Conservation (phyloP, 2,329 filamentous ascomycete species). For the Akanthomyces muscarius region DNA sequence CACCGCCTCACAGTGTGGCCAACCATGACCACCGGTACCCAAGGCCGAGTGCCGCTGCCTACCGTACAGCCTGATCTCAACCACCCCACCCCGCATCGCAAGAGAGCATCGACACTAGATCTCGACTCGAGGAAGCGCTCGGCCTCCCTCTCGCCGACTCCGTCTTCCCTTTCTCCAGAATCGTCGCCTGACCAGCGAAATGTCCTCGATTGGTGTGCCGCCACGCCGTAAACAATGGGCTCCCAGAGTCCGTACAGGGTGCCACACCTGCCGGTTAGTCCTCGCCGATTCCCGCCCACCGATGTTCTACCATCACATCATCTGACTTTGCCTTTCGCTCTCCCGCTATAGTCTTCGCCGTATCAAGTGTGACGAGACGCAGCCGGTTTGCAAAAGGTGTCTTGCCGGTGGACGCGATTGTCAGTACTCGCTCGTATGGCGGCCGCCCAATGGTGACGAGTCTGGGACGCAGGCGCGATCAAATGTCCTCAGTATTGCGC, state of each 20-base stretch:
- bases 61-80: no score
- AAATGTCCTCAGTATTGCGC: background rate
- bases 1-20: no score
- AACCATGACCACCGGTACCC: no score
- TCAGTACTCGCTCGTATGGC: background rate
- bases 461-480: no score
- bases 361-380: background rate
- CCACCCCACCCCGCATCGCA: no score
- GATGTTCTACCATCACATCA: no score
- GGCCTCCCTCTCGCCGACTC: no score
- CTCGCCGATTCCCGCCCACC: no score
- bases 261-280: background rate
- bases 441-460: background rate
- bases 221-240: background rate
- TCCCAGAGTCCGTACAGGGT: background rate
- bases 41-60: no score
- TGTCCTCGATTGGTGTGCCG: background rate
- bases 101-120: no score
- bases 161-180: background rate
- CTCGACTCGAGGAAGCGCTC: no score
- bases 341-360: background rate
- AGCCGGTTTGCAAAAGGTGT: background rate
- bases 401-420: background rate
- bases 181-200: background rate
- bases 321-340: no score